These are phyloP conservation scores for Nyssa sinensis DNA, from an alignment of 148 eudicot species.

Conservation along the genomic window DNA sequence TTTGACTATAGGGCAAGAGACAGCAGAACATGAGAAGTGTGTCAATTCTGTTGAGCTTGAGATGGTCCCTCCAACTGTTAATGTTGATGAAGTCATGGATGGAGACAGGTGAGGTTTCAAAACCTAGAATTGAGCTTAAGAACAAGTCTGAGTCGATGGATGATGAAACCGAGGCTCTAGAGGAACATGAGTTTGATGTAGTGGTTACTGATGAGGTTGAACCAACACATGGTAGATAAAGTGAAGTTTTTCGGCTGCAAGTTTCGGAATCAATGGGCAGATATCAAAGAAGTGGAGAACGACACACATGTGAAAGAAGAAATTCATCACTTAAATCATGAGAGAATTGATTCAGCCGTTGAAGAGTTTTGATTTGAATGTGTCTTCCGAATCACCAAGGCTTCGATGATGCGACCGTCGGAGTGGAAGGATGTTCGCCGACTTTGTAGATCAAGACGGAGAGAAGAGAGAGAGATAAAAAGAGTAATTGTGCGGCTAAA, in stretches of 20 bases:
- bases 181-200: constrained; percentile 28
- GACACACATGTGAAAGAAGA: no score
- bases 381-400: no score
- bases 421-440: no score
- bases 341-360: no score
- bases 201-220: constrained; percentile 18
- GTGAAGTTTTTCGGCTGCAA: no score
- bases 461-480: no score
- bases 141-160: constrained; percentile 27
- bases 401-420: no score
- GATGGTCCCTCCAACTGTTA: constrained; percentile 14
- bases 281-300: no score
- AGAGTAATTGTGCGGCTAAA: no score
- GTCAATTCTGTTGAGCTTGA: constrained; percentile 17
- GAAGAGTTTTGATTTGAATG: no score
- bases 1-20: constrained; percentile 20
- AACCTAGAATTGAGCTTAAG: constrained; percentile 14
- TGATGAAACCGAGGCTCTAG: constrained; percentile 69
- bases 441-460: no score
- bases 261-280: background rate
- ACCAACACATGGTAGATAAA: background rate
- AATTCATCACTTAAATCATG: no score
- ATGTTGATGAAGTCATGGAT: constrained; percentile 10
- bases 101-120: constrained; percentile 12
- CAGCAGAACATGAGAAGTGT: constrained; percentile 3